Conservation (phyloP, 164 flowering plant genomes). For the Piper betle region DNA sequence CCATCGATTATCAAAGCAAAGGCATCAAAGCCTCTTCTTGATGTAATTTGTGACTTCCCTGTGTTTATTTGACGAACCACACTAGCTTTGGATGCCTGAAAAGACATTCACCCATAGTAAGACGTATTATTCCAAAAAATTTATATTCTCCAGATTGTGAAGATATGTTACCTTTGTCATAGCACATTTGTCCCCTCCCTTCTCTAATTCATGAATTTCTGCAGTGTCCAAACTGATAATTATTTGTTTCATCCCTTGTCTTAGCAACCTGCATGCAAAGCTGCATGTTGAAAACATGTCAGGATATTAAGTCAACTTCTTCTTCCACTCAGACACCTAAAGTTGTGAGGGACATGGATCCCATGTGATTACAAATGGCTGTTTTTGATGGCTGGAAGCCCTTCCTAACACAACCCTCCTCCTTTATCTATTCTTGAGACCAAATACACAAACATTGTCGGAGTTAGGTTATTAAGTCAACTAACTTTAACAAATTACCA, state of each 20-base stretch:
- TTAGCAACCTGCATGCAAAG: constrained; percentile 82
- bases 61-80: constrained; percentile 44
- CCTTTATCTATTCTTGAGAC: too few species aligned
- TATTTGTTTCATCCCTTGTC: constrained; percentile 93
- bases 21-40: constrained; percentile 37
- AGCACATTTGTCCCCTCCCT: constrained; percentile 44
- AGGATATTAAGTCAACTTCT: constrained; percentile 6
- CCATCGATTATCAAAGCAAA: constrained; percentile 96
- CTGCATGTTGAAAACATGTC: constrained; percentile 31
- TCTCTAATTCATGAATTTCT: constrained; percentile 54
- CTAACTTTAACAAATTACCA: neutral
- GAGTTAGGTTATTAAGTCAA: neutral
- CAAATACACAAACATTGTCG: too few species aligned
- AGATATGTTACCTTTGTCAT: constrained; percentile 38
- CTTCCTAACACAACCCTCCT: neutral
- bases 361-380: neutral
- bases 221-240: constrained; percentile 55
- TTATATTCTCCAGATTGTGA: neutral
- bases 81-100: constrained; percentile 65
- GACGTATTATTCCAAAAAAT: neutral
- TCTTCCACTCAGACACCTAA: neutral
- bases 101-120: neutral
- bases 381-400: neutral
- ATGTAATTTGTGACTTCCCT: constrained; percentile 35
- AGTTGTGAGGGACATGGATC: neutral